Evolutionary conservation across 352 stramenopile species (phyloP), one percentile per base, ranked within the genome.

Genomic region (Phytopythium helicoides): DNA sequence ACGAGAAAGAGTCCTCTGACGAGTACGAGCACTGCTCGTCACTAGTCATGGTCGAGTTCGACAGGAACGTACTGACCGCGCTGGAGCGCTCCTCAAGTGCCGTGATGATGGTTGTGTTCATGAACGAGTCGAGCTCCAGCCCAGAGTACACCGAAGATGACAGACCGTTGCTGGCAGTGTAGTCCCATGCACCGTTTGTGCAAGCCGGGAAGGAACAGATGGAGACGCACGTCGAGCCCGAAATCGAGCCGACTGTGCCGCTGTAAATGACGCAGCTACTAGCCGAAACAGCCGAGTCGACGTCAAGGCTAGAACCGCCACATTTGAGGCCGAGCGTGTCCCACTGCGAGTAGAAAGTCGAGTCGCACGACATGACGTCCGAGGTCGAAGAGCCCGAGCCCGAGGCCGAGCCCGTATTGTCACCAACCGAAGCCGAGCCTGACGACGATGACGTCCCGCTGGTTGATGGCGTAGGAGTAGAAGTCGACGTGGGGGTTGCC

Each of bases 191-290:
- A 40, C 54, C 62, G 52, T 81, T 62, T 18, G 55, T 78, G 54
- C 83, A 94, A 14, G 71, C 74, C 1, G 83, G 81, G 59, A 94
- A 92, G 16, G 72, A 81, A 47, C 83, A 94, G 33, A 87, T 89
- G 9, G 83, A 92, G 25, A 94, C 71, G 16, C 83, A 94, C 16
- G 81, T 73, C 28, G 71, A 77, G 45, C 76, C 78, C 1, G 60
- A 55, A 21, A 81, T 66, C 6, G 52, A 42, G 16, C 76, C 72
- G 6, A 86, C 64, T 3, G 57, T 56, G n/a, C 81, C 81, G 36
- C 79, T 89, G 74, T 94, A 94, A 54, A 94, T 89, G 37, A 81
- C 74, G 23, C 83, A 94, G 49, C 64, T 76, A 4, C 67, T 73
- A 0, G 74, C 68, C 1, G 65, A 62, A 9, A 86, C 73, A 3